Evolutionary conservation across 164 flowering plant species (phyloP).

Genomic region (Warburgia ugandensis): DNA sequence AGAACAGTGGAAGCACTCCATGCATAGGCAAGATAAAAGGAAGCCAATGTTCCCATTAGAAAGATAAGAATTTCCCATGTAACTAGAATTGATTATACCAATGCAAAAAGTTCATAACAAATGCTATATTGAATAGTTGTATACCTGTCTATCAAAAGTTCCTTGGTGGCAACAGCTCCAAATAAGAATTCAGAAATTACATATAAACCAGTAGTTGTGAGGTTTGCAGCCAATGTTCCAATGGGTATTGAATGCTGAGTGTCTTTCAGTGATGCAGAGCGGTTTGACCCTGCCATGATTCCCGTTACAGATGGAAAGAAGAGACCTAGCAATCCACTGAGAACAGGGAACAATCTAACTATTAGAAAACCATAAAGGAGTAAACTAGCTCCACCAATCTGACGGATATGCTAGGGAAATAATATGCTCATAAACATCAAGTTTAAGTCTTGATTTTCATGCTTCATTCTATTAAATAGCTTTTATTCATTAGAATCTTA

Average conservation of each 20-base stretch:
- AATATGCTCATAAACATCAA: no score
- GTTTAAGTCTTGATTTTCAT: no score
- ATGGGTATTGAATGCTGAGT: constrained; percentile 95
- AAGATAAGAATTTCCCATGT: no score
- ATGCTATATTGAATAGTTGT: not conserved
- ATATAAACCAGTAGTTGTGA: constrained; percentile 68
- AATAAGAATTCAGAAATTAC: constrained; percentile 71
- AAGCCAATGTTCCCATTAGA: no score
- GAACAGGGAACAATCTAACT: constrained; percentile 6
- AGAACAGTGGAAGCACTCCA: no score
- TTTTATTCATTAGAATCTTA: no score
- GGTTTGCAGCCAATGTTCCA: constrained; percentile 92
- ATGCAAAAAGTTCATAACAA: not conserved
- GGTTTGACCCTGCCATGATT: constrained; percentile 99
- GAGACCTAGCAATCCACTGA: constrained; percentile 95
- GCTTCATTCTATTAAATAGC: no score
- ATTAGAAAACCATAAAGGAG: constrained; percentile 7
- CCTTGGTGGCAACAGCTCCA: constrained; percentile 87
- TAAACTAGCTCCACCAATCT: not conserved
- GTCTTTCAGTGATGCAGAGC: constrained; percentile 92
- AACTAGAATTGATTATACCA: not conserved
- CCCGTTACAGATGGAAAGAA: constrained; percentile 99
- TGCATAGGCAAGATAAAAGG: no score
- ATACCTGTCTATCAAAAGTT: constrained; percentile 94
- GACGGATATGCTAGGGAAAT: no score